Evolutionary conservation across 768 basidiomycete species (phyloP), one percentile per base, ranked within the genome.

Genomic region (Scleroderma bovista): DNA sequence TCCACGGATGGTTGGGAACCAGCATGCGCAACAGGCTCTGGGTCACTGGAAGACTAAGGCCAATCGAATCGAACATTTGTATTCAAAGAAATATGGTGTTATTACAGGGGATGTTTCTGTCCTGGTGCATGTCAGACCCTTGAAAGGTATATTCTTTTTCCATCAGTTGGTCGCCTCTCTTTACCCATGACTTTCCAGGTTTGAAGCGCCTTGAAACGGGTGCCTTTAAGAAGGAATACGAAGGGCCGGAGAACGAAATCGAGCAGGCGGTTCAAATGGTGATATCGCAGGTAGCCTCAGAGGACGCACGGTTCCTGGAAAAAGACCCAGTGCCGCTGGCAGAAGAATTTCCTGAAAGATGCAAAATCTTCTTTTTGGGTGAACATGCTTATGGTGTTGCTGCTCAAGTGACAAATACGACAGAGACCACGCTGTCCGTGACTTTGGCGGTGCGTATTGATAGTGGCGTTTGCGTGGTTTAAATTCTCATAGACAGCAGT

Each of bases 371-470:
- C 71, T 98, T 97, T 81, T 76, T 98, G 7, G 94, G 95, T 15
- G 86, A 90, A 60, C 85, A 92, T 63, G 92, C 89, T 0, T 99
- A 95, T 61, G 96, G 96, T n/a, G 85, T 90, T 3, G 92, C 95
- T 13, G 93, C 94, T 0, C 88, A 93, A 59, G 91, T 99, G 11
- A 77, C 81, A 34, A 77, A 70, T 1, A 90, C 92, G 0, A 78
- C 78, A 0, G 79, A 87, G 3, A 75, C 77, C 2, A 73, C 80
- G 1, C 69, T 98, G 12, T 85, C 91, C 10, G 88, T 98, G 43
- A 70, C 90, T 39, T 78, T 97, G 51, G 94, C 93, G n/a, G 93
- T 95, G 60, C 53, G 75, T 63, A 16, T 6, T 20, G 15, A 19
- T 39, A 13, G 42, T 45, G 20, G 23, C 8, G 10, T 50, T 15